Base-by-base conservation (phyloP, 257 asterid species). In the Rauvolfia tetraphylla region DNA sequence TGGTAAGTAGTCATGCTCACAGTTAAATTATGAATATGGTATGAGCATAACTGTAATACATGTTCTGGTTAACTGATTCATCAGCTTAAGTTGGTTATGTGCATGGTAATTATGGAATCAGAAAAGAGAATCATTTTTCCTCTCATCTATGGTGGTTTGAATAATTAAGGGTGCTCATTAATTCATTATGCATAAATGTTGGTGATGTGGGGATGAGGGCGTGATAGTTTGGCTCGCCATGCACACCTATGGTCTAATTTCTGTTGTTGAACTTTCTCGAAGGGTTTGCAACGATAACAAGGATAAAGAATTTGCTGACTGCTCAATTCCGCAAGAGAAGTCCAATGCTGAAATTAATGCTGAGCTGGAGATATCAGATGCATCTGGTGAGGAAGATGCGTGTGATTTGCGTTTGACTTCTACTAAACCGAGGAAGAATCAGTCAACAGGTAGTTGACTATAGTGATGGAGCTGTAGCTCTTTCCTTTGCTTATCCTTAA, bases 301-400 rank as follows among this genome's bases (percentile, higher is more conserved):
- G 75, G 98, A 90, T 85, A 84, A 74, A 79, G 86, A 83, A 75
- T 87, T 90, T 71, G 87, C 93, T 72, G 86, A 88, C 72, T 93
- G 98, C 86, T 84, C 91, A 75, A 87, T 90, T 84, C 92, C 95
- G 70, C 98, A 93, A 93, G 98, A 93, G 90, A 91, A 87, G 83
- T 90, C 98, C 80, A 85, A 93, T 84, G 85, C 96, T 12, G 98
- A 86, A 49, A 93, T 93, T 76, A 93, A 93, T 81, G 82, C 84
- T 72, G 98, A 93, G 87, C 83, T 93, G 81, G 96, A 88, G 68
- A 89, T 93, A 83, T 91, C 97, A 72, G 97, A 93, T 86, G 95
- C 84, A 71, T 89, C 93, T 71, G 77, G 89, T 44, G 95, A 86
- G 63, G 97, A 91, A 80, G 95, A 89, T 83, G 88, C 73, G 74